Base-by-base conservation (phyloP, 2,329 filamentous ascomycete genomes). In the Xylariaceae sp. region DNA sequence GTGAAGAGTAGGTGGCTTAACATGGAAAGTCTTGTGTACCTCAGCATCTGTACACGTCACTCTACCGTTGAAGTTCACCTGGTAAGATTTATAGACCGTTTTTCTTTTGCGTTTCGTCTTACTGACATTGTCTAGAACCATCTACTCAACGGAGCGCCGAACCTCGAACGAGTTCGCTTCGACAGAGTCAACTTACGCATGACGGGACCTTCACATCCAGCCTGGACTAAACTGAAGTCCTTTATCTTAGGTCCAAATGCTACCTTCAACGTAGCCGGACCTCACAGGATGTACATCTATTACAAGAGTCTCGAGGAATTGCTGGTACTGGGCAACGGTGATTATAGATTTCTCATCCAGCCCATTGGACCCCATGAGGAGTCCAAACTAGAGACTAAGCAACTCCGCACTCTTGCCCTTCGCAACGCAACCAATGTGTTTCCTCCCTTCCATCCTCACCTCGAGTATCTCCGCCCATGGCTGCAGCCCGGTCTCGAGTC, bases 121-220 rank as follows among this genome's bases (percentile, higher is more conserved):
- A 30, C 63, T 68, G n/a, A 67, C 37, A 17, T 9, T 50, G 18
- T 39, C 1, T 17, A 70, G 66, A 1, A 11, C 10, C 37, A 45
- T 2, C 30, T 67, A 15, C 58, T 67, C 53, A n/a, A 49, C 34
- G 34, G 53, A 23, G 59, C 63, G 3, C 69, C 70, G 9, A 69
- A 69, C 15, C 49, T 71, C 4, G 64, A 70, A 53, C 61, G 65
- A 9, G 57, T 64, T 2, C 71, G 68, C 67, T 6, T 71, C 1
- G 65, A 69, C 5, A 23, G 54, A 37, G 2, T 66, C 23, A 52
- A 1, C 7, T 13, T 35, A 2, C 59, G 56, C 15, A 30, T 5
- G 2, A 34, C 8, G 67, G 58, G 50, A 48, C 6, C 11, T 52
- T 45, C 58, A 30, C 55, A 47, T 37, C 35, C 37, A 48, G 53